Conservation (phyloP, 1,284 basidiomycete genomes). For the Singerocomus rubriflavus region DNA sequence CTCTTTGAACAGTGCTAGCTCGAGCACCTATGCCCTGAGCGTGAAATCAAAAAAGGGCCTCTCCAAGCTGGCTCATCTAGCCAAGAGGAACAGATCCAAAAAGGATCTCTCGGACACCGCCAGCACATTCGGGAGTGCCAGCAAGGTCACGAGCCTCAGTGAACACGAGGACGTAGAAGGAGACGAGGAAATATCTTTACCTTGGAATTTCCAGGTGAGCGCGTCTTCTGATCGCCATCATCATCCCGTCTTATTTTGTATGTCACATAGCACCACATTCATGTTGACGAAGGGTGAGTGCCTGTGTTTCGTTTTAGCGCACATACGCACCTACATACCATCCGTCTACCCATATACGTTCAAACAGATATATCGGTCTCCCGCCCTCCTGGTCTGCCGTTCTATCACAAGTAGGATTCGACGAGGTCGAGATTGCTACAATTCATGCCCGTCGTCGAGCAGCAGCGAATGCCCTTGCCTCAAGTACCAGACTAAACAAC, state of each 20-base stretch:
- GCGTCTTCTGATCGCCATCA: not conserved
- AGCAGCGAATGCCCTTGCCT: constrained; percentile 33
- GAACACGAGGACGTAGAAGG: constrained; percentile 31
- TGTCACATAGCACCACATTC: constrained; percentile 61
- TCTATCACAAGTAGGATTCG: constrained; percentile 57
- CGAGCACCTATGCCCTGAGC: constrained; percentile 16
- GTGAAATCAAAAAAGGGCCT: constrained; percentile 26
- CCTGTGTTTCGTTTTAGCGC: not conserved
- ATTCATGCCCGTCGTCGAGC: constrained; percentile 53
- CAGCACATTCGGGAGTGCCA: constrained; percentile 12
- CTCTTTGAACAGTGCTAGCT: constrained; percentile 9
- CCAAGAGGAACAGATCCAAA: constrained; percentile 38
- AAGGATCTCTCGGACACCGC: constrained; percentile 28
- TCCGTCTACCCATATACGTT: not conserved
- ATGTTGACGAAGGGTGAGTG: constrained; percentile 71
- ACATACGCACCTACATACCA: not conserved
- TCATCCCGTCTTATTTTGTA: not conserved
- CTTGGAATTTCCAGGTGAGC: constrained; percentile 73
- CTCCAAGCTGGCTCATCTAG: constrained; percentile 27
- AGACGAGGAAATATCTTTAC: constrained; percentile 62
- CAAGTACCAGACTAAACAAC: constrained; percentile 23
- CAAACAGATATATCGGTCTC: constrained; percentile 56
- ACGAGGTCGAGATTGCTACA: constrained; percentile 62
- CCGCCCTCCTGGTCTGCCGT: constrained; percentile 70
- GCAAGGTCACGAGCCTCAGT: constrained; percentile 13